These are phyloP conservation scores for Paulinella micropora DNA, from an alignment of 78 protist genomes.

Conservation along the genomic window DNA sequence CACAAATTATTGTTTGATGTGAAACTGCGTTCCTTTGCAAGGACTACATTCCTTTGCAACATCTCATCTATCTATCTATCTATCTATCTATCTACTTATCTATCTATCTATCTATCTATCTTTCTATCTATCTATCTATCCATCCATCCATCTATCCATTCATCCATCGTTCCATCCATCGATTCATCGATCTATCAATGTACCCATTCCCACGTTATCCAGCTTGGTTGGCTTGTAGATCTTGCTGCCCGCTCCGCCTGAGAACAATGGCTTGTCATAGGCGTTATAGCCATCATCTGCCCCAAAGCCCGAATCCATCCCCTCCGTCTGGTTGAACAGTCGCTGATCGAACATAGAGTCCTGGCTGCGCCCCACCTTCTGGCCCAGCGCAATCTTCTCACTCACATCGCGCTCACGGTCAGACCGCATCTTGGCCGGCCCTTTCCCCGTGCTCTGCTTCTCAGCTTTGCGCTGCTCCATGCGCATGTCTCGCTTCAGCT, in stretches of 20 bases:
- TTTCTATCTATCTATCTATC: too few relatives aligned
- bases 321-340: conserved; percentile 58
- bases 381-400: conserved; percentile 76
- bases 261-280: conserved; percentile 38
- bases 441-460: not conserved
- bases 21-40: too few relatives aligned
- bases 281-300: conserved; percentile 26
- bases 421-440: conserved; percentile 30
- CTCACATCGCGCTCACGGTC: conserved; percentile 68
- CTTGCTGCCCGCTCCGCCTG: not conserved
- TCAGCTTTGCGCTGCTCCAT: conserved; percentile 1
- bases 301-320: conserved; percentile 5
- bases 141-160: too few relatives aligned
- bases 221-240: not conserved
- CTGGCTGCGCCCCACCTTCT: not conserved
- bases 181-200: too few relatives aligned
- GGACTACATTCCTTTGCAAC: too few relatives aligned
- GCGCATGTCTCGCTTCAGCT: conserved; percentile 37
- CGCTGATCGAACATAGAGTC: conserved; percentile 73
- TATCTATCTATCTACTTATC: too few relatives aligned
- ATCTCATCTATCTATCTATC: too few relatives aligned
- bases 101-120: too few relatives aligned
- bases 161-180: too few relatives aligned
- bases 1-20: too few relatives aligned
- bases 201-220: too few relatives aligned